phyloP scores from a whole-genome alignment of 345 rosid genomes.

The Noccaea caerulescens region DNA sequence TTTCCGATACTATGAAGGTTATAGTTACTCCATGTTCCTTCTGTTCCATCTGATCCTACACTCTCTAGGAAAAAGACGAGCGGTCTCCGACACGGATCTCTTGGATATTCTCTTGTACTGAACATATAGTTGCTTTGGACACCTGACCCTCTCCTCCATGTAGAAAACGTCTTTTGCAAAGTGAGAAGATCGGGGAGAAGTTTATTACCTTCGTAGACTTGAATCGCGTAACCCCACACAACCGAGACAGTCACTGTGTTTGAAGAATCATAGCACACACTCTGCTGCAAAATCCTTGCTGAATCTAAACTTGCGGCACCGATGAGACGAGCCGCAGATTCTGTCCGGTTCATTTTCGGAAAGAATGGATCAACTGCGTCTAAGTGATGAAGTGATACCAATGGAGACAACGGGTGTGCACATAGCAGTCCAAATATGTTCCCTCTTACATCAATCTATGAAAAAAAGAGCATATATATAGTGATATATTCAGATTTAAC shows the following conservation, averaged over 20 bases:
- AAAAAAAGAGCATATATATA: conserved; percentile 6
- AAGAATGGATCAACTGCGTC: conserved; percentile 81
- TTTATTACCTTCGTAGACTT: conserved; percentile 70
- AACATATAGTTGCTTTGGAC: conserved; percentile 63
- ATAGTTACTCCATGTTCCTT: conserved; percentile 65
- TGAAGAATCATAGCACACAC: conserved; percentile 70
- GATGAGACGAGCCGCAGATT: conserved; percentile 63
- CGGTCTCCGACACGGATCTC: conserved; percentile 72
- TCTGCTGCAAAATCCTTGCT: conserved; percentile 79
- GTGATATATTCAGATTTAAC: not conserved
- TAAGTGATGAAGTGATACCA: conserved; percentile 89
- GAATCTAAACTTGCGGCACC: conserved; percentile 66
- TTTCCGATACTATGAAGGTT: conserved; percentile 48
- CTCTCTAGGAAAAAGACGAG: conserved; percentile 62
- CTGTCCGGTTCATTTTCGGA: conserved; percentile 60
- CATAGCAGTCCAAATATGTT: conserved; percentile 75
- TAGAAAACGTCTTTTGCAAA: conserved; percentile 63
- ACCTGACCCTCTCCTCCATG: conserved; percentile 74
- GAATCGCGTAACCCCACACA: conserved; percentile 91
- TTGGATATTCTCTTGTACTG: conserved; percentile 70
- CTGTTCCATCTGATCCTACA: conserved; percentile 49
- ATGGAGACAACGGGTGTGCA: conserved; percentile 79
- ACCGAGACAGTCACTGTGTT: conserved; percentile 66
- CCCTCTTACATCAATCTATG: conserved; percentile 85
- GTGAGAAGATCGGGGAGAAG: conserved; percentile 78